Percentiles rank a stretch among this genome's conserved stretches.
Evolutionary conservation across 192 early-diverging fungal species (phyloP).

Genomic region (Phlyctochytrium planicorne): DNA sequence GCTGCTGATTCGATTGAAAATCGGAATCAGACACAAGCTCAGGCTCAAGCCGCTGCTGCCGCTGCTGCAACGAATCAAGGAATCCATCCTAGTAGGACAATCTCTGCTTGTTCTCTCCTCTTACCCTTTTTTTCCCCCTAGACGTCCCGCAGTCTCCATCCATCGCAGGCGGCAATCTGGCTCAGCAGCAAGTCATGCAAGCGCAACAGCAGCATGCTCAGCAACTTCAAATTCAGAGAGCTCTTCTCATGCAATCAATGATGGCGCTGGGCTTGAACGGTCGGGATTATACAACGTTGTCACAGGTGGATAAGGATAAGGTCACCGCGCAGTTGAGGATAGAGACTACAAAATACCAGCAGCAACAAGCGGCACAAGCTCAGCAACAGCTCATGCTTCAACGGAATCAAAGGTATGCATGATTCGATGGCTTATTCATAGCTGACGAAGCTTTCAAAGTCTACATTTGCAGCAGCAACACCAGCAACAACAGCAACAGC

Average conservation of each 20-base stretch:
- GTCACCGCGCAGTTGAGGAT: background rate
- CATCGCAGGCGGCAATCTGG: background rate
- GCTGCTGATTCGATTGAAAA: too few species aligned
- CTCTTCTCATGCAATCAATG: background rate
- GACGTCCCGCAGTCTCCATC: constrained; percentile 5
- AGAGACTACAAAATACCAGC: background rate
- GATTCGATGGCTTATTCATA: background rate
- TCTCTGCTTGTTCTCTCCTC: too few species aligned
- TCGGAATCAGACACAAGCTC: too few species aligned
- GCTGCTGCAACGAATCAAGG: too few species aligned
- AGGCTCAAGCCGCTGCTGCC: too few species aligned
- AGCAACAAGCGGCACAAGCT: background rate
- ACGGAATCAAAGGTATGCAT: too few species aligned
- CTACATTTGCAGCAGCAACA: background rate
- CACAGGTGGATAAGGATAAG: background rate
- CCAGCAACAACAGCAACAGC: constrained; percentile 4
- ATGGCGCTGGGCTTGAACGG: background rate
- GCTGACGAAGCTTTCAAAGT: background rate
- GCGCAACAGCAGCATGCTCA: background rate
- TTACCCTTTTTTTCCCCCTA: too few species aligned
- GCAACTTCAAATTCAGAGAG: background rate
- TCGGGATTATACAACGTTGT: constrained; percentile 2
- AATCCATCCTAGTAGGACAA: too few species aligned
- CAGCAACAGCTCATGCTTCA: background rate
- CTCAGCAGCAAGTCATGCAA: background rate